Conservation (phyloP, 805 yeast species). For the Clavispora fructus region DNA sequence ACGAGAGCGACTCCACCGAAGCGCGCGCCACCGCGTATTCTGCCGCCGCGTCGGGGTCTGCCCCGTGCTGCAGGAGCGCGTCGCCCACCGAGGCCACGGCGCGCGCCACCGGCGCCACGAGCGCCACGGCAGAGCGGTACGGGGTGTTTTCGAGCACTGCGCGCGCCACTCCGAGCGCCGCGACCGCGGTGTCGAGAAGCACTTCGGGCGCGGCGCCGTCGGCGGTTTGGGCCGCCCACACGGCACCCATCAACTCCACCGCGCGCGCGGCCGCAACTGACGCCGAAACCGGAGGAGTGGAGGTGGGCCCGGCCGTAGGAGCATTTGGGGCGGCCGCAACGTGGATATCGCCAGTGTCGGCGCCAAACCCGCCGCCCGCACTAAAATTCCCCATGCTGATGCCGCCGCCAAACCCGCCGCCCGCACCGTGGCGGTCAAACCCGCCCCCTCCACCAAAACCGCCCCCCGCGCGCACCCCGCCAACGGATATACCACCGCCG, state of each 20-base stretch:
- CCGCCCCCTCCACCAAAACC: not conserved
- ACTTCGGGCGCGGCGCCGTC: not conserved
- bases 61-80: not conserved
- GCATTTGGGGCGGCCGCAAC: not conserved
- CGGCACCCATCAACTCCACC: not conserved
- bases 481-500: not conserved
- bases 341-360: not conserved
- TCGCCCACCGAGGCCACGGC: not conserved
- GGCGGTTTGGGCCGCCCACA: not conserved
- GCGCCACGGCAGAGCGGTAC: not conserved
- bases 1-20: conserved; percentile 7
- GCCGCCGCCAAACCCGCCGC: not conserved
- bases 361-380: not conserved
- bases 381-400: not conserved
- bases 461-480: not conserved
- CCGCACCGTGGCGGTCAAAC: not conserved
- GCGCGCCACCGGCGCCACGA: not conserved
- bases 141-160: not conserved
- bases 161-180: not conserved
- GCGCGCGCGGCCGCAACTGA: not conserved
- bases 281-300: too few relatives aligned
- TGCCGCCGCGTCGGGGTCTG: conserved; percentile 1
- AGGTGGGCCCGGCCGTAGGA: not conserved
- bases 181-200: not conserved
- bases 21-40: conserved; percentile 30